Conservation (phyloP, 495 filamentous ascomycete genomes). For the Parachaetomium inaequale region DNA sequence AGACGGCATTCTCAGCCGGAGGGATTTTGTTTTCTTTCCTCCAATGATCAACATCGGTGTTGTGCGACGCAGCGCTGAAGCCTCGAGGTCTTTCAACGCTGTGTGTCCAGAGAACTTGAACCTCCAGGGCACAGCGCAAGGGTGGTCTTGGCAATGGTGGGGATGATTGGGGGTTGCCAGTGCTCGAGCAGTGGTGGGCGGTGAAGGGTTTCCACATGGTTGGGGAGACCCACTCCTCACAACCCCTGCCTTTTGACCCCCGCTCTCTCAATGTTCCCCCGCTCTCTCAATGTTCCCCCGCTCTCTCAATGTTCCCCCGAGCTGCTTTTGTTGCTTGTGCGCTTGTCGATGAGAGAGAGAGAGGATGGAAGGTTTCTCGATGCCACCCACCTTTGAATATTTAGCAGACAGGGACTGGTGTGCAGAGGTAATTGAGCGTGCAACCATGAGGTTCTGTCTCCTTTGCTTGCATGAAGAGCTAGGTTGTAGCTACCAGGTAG, state of each 20-base stretch:
- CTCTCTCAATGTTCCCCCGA: background rate
- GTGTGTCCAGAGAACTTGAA: background rate
- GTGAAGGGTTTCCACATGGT: constrained; percentile 11
- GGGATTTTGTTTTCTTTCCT: background rate
- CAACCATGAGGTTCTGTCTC: too few relatives aligned
- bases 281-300: constrained; percentile 6
- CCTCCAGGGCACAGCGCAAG: background rate
- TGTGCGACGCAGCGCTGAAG: too few relatives aligned
- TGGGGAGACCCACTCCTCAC: background rate
- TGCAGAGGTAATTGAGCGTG: too few relatives aligned
- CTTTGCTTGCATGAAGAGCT: too few relatives aligned
- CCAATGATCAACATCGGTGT: too few relatives aligned
- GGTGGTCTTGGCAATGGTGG: background rate
- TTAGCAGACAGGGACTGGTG: too few relatives aligned
- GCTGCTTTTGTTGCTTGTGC: too few relatives aligned
- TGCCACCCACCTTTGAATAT: too few relatives aligned
- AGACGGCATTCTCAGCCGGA: background rate
- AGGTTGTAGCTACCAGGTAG: background rate
- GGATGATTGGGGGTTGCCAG: too few relatives aligned
- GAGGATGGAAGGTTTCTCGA: background rate
- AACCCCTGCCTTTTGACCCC: background rate
- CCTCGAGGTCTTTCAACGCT: background rate
- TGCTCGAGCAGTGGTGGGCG: too few relatives aligned
- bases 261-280: constrained; percentile 6
- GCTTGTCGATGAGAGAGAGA: background rate